Evolutionary conservation across 192 early-diverging fungal species (phyloP), one percentile per base, ranked within the genome.

Genomic region (Coemansia asiatica): DNA sequence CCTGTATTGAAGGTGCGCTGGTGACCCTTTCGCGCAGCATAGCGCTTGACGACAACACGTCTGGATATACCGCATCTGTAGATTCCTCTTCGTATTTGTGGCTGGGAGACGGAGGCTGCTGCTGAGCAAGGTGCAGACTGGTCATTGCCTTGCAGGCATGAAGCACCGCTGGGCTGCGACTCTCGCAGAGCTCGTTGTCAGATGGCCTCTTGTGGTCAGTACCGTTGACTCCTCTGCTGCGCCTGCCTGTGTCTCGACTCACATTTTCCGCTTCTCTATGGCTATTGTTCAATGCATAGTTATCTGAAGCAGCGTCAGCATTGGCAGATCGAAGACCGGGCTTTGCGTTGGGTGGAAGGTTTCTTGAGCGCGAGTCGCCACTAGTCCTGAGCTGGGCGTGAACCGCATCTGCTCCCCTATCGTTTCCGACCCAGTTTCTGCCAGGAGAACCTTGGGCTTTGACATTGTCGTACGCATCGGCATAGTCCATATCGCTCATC

Each of bases 121-220:
- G 60, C 1, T 69, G 23, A 21, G 50, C 56, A 13, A 69, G 68
- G 31, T 70, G 77, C 13, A 80, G 72, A 33, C 77, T 71, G 9
- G 77, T 74, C 51, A 66, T 80, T 4, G 77, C 77, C 54, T 74
- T 80, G 59, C 77, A 80, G 46, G 56, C 57, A 31, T 80, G 77
- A 18, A 80, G 77, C 16, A 18, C 22, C 25, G 58, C 36, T 13
- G 58, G 58, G 38, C 58, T 60, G 58, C 23, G 38, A 22, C n/a
- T 22, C 19, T 13, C n/a, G 10, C n/a, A 16, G 5, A 33, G 56
- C 18, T 29, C n/a, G 31, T 57, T 29, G 29, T 19, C 31, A 7
- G 12, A 3, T 12, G 3, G 9, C 22, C 2, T 16, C 5, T 54
- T 18, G 0, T 27, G 25, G 23, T 25, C 51, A 10, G 13, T 23